Evolutionary conservation across 163 green algal species (phyloP), one percentile per base, ranked within the genome.

Genomic region (Chloroidium sp.): DNA sequence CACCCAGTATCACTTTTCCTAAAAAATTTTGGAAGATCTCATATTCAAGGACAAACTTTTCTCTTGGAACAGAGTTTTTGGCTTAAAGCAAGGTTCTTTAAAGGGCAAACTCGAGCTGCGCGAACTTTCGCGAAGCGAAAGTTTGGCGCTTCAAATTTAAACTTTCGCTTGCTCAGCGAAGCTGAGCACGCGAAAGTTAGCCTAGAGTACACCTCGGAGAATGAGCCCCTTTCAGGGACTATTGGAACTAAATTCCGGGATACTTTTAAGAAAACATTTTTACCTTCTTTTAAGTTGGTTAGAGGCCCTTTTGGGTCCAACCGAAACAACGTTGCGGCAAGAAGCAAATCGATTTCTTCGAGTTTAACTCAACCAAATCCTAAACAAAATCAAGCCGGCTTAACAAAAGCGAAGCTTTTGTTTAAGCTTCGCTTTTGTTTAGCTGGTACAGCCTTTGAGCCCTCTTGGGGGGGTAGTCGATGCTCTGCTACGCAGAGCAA

Each of bases 101-200:
- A 89, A 92, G 88, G 85, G 91, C 87, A 86, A 86, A 82, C 76
- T 92, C 80, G 86, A 91, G 84, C 69, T 91, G 76, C 87, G 89
- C 69, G 84, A 91, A 80, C 89, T 92, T 85, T 83, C 83, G 36
- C 36, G 36, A 36, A 36, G 36, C 36, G 36, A 36, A 36, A 36
- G 36, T 36, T 36, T 36, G 36, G 36, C 36, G 36, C 36, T 36
- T 36, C 36, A 36, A 36, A 36, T 36, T 36, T 36, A 36, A 36
- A 36, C 36, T 36, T 36, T 36, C 36, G 36, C 36, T 36, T 36
- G 36, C 36, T 36, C 36, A 36, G 36, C 36, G 36, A 36, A 36
- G 36, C 36, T 36, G 36, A 36, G 36, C 36, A 36, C 36, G 36
- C 36, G 36, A 36, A 36, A 36, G 36, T 36, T 36, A 36, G 36